These are phyloP conservation scores for Neurospora crassa DNA, from an alignment of 2,329 filamentous ascomycete species.

Conservation along the genomic window DNA sequence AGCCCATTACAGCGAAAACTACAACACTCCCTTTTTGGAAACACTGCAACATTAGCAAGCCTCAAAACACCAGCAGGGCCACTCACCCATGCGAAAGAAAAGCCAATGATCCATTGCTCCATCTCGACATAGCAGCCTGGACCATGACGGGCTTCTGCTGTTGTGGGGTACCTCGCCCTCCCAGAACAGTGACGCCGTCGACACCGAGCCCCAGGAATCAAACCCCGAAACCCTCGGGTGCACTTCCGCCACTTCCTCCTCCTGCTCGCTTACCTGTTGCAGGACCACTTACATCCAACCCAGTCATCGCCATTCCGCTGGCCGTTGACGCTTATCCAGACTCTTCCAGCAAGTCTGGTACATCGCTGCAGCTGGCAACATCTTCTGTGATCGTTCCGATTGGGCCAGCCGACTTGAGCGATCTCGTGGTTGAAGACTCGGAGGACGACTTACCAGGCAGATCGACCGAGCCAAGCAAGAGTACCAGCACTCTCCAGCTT, in stretches of 20 bases:
- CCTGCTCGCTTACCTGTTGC: slow-evolving; percentile 9
- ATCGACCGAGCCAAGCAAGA: slow-evolving; percentile 17
- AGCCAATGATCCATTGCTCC: background rate
- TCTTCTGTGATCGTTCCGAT: slow-evolving; percentile 10
- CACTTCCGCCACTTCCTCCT: slow-evolving; percentile 12
- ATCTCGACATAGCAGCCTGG: background rate
- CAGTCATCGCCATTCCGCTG: slow-evolving; percentile 4
- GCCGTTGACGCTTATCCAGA: slow-evolving; percentile 2
- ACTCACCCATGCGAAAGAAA: background rate
- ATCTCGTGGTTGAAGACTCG: slow-evolving; percentile 29
- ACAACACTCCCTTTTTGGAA: background rate
- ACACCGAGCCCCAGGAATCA: background rate
- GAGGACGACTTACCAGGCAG: slow-evolving; percentile 22
- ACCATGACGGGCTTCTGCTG: slow-evolving; percentile 29
- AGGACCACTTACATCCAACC: slow-evolving; percentile 11
- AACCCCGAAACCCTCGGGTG: background rate
- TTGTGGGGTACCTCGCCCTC: slow-evolving; percentile 17
- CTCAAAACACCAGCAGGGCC: background rate
- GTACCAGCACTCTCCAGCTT: slow-evolving; percentile 31
- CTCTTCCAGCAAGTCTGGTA: slow-evolving; percentile 9
- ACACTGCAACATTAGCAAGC: background rate
- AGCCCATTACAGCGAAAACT: background rate
- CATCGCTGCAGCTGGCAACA: slow-evolving; percentile 13
- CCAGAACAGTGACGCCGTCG: slow-evolving; percentile 4
- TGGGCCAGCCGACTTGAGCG: slow-evolving; percentile 18